Conservation (phyloP, 352 stramenopile species). For the Phytopythium cucurbitacearum region DNA sequence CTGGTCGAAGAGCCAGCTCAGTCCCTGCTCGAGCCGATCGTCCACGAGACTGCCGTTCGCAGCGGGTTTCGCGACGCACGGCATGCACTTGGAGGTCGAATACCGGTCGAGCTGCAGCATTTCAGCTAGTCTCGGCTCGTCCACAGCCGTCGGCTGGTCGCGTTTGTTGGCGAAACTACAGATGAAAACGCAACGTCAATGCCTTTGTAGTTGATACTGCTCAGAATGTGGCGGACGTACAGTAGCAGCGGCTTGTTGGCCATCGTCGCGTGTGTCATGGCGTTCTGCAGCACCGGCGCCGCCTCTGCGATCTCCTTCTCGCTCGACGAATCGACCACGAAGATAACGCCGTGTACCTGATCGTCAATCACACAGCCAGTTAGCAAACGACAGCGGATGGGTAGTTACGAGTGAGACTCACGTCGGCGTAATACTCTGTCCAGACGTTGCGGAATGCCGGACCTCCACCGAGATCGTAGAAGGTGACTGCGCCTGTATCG, state of each 20-base stretch:
- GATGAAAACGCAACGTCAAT: background rate
- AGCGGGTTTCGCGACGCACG: slow-evolving; percentile 59
- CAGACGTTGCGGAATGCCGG: slow-evolving; percentile 77
- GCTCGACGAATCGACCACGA: slow-evolving; percentile 65
- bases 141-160: slow-evolving; percentile 35
- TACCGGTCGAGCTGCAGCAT: slow-evolving; percentile 38
- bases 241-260: slow-evolving; percentile 62
- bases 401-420: slow-evolving; percentile 16
- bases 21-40: slow-evolving; percentile 53
- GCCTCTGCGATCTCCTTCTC: slow-evolving; percentile 43
- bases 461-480: slow-evolving; percentile 76
- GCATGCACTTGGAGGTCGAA: slow-evolving; percentile 33
- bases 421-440: slow-evolving; percentile 81
- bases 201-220: no score
- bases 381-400: background rate
- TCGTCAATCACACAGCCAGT: slow-evolving; percentile 2
- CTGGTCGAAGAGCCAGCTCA: slow-evolving; percentile 71
- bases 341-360: slow-evolving; percentile 68
- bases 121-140: slow-evolving; percentile 29
- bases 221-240: slow-evolving; percentile 18
- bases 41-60: slow-evolving; percentile 48
- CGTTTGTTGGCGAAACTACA: slow-evolving; percentile 79
- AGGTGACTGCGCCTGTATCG: slow-evolving; percentile 62
- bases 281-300: slow-evolving; percentile 36
- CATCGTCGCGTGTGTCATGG: slow-evolving; percentile 56